A percentile compares a stretch with the other conserved stretches of the same genome.
These are phyloP conservation scores for Podospora bellae-mahoneyi DNA, from an alignment of 495 filamentous ascomycete genomes.

Conservation along the genomic window DNA sequence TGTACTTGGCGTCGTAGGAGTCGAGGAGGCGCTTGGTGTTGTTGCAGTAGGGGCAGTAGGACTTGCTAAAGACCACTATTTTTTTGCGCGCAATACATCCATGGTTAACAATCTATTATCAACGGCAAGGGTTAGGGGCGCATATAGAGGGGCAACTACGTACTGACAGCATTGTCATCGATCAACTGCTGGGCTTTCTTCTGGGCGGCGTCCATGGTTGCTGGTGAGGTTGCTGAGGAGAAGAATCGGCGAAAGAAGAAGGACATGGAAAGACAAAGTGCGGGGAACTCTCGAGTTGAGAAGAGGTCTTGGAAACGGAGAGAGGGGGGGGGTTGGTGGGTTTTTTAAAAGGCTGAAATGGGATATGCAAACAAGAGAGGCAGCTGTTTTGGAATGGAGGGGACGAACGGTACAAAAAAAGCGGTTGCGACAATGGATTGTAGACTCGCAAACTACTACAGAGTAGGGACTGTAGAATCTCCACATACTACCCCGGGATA, in stretches of 20 bases:
- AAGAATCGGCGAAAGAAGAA: conserved; percentile 80
- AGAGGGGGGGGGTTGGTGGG: conserved; percentile 6
- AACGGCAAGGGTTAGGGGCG: background rate
- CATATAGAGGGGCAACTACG: conserved; percentile 30
- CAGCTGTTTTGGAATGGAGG: background rate
- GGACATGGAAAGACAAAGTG: conserved; percentile 54
- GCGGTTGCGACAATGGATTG: background rate
- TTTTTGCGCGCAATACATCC: background rate
- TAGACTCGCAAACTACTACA: background rate
- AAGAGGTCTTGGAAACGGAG: conserved; percentile 17
- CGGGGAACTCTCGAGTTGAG: conserved; percentile 14
- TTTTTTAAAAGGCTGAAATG: background rate
- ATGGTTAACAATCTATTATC: background rate
- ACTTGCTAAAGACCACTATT: conserved; percentile 90
- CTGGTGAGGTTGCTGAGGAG: conserved; percentile 56
- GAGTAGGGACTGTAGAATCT: background rate
- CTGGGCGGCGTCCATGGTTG: conserved; percentile 79
- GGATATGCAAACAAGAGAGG: background rate
- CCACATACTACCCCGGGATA: background rate
- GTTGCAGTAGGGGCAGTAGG: conserved; percentile 92
- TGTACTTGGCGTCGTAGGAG: conserved; percentile 67
- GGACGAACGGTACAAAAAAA: background rate
- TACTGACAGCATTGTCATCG: conserved; percentile 86
- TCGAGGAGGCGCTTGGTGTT: conserved; percentile 72
- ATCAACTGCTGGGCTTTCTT: conserved; percentile 83